Base-by-base conservation (phyloP, 306 rosid genomes). In the Sesbania bispinosa region DNA sequence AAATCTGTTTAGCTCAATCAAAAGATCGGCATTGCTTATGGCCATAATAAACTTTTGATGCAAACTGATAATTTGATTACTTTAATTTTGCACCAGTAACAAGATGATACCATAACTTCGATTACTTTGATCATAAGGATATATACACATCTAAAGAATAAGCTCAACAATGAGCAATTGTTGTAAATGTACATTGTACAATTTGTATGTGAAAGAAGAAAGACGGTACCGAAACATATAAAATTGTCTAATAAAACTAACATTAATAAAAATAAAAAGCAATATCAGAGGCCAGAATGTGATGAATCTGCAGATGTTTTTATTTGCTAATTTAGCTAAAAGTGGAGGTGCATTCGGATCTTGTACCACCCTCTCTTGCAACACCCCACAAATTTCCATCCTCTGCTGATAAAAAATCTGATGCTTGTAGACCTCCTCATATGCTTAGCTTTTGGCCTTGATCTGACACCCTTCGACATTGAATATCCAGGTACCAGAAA, bases 351-450 rank as follows among this genome's bases (percentile, higher is more conserved):
- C 67, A n/a, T 81, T 29, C 85, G 76, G 6, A 76, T 30, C 41
- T 71, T 81, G 57, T 81, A 81, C 85, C 85, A 81, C 4, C 62
- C 33, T 71, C 15, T 76, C 79, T 81, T 81, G 13, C 38, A 71
- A 76, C 11, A 57, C 29, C 85, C 81, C 8, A 76, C 66, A 9
- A 76, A 47, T 0, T 5, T 50, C 85, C 85, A 81, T 18, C 67
- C 72, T 6, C 15, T 39, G 51, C n/a, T 62, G n/a, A 47, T 14
- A 3, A 75, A 1, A 30, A 15, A 14, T 1, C n/a, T 20, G 0
- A 20, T 5, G 41, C 71, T 42, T 13, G 18, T 60, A 0, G 36
- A 16, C 4, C 52, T 62, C 9, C 10, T 21, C 43, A 23, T 52
- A 23, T 42, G 16, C 13, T 39, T 19, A 5, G 61, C 52, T 41